Percentiles rank a stretch among this genome's conserved stretches.
These are phyloP conservation scores for Penicillium sp. DNA, from an alignment of 2,329 filamentous ascomycete genomes.

Conservation along the genomic window DNA sequence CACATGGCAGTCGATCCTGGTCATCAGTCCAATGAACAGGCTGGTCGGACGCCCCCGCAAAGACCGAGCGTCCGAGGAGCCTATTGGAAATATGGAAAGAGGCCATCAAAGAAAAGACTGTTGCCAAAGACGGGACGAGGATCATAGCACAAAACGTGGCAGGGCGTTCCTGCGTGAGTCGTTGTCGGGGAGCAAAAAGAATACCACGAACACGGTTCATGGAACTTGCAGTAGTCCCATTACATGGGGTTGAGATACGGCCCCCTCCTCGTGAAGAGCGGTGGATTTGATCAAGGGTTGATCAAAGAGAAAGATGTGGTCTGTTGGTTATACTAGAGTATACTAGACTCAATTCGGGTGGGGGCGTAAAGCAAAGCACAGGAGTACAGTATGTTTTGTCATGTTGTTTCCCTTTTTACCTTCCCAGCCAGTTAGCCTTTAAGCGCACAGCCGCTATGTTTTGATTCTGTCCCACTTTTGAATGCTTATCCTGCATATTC, in stretches of 20 bases:
- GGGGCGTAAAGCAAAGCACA: neutral
- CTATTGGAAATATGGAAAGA: neutral
- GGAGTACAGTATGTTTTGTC: neutral
- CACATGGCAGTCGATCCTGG: slow-evolving; percentile 13
- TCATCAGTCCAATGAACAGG: neutral
- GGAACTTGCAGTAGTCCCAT: neutral
- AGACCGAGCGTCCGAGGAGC: neutral
- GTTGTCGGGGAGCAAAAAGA: slow-evolving; percentile 12
- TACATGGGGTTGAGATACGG: neutral
- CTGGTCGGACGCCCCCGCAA: neutral
- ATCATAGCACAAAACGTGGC: slow-evolving; percentile 21
- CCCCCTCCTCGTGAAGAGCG: neutral
- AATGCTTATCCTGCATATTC: neutral
- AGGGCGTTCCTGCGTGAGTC: slow-evolving; percentile 35
- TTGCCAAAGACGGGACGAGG: neutral
- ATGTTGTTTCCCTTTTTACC: neutral
- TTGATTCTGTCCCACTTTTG: neutral
- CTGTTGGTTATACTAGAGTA: neutral
- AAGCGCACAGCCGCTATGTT: neutral
- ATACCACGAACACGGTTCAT: neutral
- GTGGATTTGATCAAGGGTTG: neutral
- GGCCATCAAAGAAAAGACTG: slow-evolving; percentile 1
- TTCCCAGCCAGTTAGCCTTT: neutral
- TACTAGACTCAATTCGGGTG: neutral
- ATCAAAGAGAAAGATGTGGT: neutral